phyloP scores from a whole-genome alignment of 2,329 filamentous ascomycete genomes.

The Lasiodiplodia sp. region DNA sequence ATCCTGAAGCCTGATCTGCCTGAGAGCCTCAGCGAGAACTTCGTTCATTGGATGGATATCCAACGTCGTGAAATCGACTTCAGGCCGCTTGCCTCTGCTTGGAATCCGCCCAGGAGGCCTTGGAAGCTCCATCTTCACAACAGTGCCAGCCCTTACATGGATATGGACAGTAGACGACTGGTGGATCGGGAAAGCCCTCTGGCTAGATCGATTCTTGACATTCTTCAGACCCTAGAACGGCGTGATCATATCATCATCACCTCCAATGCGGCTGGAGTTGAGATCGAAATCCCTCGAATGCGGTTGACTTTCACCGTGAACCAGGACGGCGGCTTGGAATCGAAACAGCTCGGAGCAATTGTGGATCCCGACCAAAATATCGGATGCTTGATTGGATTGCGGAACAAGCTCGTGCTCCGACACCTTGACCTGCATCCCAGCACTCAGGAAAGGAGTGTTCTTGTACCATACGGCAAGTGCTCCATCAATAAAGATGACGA shows the following conservation, averaged over 20 bases:
- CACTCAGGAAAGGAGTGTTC: constrained; percentile 1
- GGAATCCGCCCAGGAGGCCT: constrained; percentile 24
- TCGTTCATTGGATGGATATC: constrained; percentile 38
- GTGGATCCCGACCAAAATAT: constrained; percentile 33
- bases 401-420: constrained; percentile 58
- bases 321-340: constrained; percentile 38
- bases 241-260: not conserved
- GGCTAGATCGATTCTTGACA: not conserved
- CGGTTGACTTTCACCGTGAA: constrained; percentile 57
- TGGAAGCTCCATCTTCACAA: not conserved
- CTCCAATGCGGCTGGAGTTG: not conserved
- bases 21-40: constrained; percentile 34
- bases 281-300: constrained; percentile 56
- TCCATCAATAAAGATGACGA: not conserved
- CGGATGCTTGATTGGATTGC: constrained; percentile 49
- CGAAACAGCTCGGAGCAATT: constrained; percentile 60
- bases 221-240: constrained; percentile 5
- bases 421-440: not conserved
- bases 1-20: constrained; percentile 46
- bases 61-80: constrained; percentile 42
- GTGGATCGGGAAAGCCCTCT: not conserved
- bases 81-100: constrained; percentile 38
- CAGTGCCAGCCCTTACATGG: not conserved
- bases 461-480: constrained; percentile 23
- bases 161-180: constrained; percentile 29